Percentiles rank a stretch among this genome's conserved stretches.
Evolutionary conservation across 1,284 basidiomycete genomes (phyloP).

Genomic region (Apiotrichum gracile): DNA sequence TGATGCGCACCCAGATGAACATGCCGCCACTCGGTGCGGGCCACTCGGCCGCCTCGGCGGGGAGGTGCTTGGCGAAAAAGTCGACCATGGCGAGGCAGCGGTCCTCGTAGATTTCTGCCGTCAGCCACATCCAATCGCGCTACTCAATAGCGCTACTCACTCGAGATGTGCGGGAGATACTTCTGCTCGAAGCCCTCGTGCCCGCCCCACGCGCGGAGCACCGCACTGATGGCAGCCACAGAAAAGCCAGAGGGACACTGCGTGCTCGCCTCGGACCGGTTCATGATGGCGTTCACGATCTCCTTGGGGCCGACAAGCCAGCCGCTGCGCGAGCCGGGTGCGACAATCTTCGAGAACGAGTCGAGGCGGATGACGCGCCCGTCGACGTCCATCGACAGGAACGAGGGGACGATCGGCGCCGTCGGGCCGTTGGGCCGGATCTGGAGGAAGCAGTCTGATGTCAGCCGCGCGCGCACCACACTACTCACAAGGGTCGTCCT

Average conservation of each 20-base stretch:
- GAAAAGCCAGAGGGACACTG: slow-evolving; percentile 39
- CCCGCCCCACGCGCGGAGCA: slow-evolving; percentile 35
- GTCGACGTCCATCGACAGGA: slow-evolving; percentile 58
- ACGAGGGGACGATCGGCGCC: slow-evolving; percentile 25
- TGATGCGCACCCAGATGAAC: slow-evolving; percentile 39
- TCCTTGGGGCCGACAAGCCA: slow-evolving; percentile 56
- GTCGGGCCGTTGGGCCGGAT: slow-evolving; percentile 45
- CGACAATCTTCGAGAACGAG: slow-evolving; percentile 74
- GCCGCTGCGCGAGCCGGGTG: slow-evolving; percentile 65
- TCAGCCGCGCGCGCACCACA: slow-evolving; percentile 27
- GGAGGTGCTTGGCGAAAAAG: slow-evolving; percentile 28
- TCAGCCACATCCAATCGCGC: neutral
- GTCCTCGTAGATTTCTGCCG: slow-evolving; percentile 23
- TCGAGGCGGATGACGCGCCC: slow-evolving; percentile 73
- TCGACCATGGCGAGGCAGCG: slow-evolving; percentile 26
- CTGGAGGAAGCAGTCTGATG: slow-evolving; percentile 42
- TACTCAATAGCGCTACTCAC: neutral
- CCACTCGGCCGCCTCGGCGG: slow-evolving; percentile 19
- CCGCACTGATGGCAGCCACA: slow-evolving; percentile 30
- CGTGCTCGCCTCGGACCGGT: slow-evolving; percentile 32
- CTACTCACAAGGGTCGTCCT: slow-evolving; percentile 58
- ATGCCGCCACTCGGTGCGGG: slow-evolving; percentile 31
- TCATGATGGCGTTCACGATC: slow-evolving; percentile 32
- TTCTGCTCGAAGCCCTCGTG: slow-evolving; percentile 37
- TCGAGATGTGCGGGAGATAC: slow-evolving; percentile 36